Percentiles rank a stretch among this genome's conserved stretches.
These are phyloP conservation scores for Claviceps paspali DNA, from an alignment of 2,329 filamentous ascomycete species.

Conservation along the genomic window DNA sequence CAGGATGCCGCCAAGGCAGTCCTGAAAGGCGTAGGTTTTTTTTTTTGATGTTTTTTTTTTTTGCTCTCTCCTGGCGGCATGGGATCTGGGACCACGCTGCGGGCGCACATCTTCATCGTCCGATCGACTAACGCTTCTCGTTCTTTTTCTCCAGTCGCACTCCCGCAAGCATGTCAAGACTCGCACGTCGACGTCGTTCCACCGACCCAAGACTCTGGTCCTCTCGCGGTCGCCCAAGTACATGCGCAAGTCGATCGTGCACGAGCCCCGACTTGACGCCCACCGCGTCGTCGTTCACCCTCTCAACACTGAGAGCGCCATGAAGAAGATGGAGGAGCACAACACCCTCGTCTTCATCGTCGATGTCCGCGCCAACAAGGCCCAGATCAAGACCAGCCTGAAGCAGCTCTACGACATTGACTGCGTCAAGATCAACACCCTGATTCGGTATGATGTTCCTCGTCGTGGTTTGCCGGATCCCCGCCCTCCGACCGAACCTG, in stretches of 20 bases:
- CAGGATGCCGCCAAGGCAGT: conserved; percentile 89
- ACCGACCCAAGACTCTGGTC: conserved; percentile 90
- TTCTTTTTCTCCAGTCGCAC: no score
- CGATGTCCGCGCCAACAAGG: conserved; percentile 97
- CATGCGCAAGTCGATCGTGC: conserved; percentile 86
- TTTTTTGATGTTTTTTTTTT: not conserved
- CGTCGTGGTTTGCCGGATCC: no score
- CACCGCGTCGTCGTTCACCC: conserved; percentile 97
- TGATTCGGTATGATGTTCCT: conserved; percentile 74
- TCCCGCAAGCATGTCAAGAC: conserved; percentile 83
- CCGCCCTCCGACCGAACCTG: no score
- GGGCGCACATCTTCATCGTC: no score
- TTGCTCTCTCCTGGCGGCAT: no score
- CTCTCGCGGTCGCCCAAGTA: conserved; percentile 88
- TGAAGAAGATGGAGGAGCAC: conserved; percentile 99
- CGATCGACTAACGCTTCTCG: no score
- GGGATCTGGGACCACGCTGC: no score
- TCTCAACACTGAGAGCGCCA: conserved; percentile 98
- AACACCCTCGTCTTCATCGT: conserved; percentile 99
- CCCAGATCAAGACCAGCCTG: conserved; percentile 93
- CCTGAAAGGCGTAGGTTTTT: conserved; percentile 74
- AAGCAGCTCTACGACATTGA: conserved; percentile 99
- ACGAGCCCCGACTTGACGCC: conserved; percentile 83
- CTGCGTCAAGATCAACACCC: conserved; percentile 97
- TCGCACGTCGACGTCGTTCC: conserved; percentile 86